A percentile compares a stretch with the other conserved stretches of the same genome.
phyloP scores from a whole-genome alignment of 345 rosid species.

The Carallia pectinifolia region DNA sequence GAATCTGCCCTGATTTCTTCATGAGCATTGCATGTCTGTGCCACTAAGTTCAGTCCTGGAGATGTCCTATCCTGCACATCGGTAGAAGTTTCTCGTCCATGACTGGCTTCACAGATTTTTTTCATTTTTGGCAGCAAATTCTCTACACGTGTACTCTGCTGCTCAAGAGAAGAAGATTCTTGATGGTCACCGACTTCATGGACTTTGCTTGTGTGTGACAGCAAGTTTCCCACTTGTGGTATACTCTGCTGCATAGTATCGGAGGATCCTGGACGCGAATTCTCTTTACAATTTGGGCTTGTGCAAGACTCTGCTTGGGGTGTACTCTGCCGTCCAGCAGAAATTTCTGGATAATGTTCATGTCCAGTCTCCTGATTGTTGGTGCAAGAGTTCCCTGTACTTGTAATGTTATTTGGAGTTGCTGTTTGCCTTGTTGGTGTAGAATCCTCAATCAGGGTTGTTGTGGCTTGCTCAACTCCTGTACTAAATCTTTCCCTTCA shows the following conservation, averaged over 20 bases:
- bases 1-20: conserved; percentile 19
- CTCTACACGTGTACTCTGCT: not conserved
- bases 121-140: not conserved
- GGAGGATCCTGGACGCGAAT: not conserved
- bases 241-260: not conserved
- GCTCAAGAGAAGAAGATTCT: not conserved
- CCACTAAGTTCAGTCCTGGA: not conserved
- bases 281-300: not conserved
- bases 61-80: not conserved
- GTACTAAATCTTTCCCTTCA: conserved; percentile 53
- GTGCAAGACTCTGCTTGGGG: not conserved
- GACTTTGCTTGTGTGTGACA: conserved; percentile 5
- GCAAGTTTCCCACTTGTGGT: not conserved
- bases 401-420: conserved; percentile 3
- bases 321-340: conserved; percentile 7
- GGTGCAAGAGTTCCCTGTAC: conserved; percentile 19
- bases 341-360: not conserved
- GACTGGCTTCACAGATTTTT: conserved; percentile 12
- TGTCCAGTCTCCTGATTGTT: conserved; percentile 5
- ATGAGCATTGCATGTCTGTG: conserved; percentile 11
- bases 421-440: conserved; percentile 9
- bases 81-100: conserved; percentile 5
- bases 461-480: conserved; percentile 25
- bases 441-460: conserved; percentile 13
- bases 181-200: not conserved